Evolutionary conservation across 2,329 filamentous ascomycete species (phyloP).

Genomic region (Botryotinia globosa): DNA sequence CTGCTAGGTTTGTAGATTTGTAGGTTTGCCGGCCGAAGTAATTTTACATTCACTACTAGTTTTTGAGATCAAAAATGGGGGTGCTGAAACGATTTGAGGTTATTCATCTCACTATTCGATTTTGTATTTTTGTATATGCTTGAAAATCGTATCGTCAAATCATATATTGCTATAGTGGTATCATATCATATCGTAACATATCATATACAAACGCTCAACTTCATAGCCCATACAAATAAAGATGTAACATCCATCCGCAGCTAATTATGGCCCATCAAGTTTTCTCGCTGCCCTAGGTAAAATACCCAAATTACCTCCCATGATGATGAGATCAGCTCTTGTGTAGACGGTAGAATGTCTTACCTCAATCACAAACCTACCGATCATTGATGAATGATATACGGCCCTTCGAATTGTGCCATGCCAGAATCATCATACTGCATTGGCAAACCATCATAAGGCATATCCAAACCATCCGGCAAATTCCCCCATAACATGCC

Average conservation of each 20-base stretch:
- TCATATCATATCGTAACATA: not conserved
- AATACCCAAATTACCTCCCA: not conserved
- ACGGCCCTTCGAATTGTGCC: not conserved
- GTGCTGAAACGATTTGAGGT: not conserved
- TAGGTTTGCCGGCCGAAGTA: not conserved
- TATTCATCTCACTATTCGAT: not conserved
- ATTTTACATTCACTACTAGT: not conserved
- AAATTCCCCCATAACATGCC: conserved; percentile 53
- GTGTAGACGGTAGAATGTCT: not conserved
- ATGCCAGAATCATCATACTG: conserved; percentile 13
- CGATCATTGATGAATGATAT: conserved; percentile 17
- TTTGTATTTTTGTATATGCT: not conserved
- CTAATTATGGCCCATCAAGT: no score
- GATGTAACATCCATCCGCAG: not conserved
- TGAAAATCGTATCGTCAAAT: not conserved
- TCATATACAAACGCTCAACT: not conserved
- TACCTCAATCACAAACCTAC: not conserved
- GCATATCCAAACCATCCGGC: conserved; percentile 41
- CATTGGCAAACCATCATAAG: conserved; percentile 35
- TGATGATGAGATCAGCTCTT: not conserved
- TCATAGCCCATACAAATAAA: not conserved
- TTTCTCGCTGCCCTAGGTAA: not conserved
- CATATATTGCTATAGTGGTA: conserved; percentile 2
- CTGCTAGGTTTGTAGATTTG: not conserved
- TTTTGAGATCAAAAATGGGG: not conserved